Percentiles rank a stretch among this genome's conserved stretches.
Conservation (phyloP, 2,329 filamentous ascomycete genomes). For the Coleophoma crateriformis region DNA sequence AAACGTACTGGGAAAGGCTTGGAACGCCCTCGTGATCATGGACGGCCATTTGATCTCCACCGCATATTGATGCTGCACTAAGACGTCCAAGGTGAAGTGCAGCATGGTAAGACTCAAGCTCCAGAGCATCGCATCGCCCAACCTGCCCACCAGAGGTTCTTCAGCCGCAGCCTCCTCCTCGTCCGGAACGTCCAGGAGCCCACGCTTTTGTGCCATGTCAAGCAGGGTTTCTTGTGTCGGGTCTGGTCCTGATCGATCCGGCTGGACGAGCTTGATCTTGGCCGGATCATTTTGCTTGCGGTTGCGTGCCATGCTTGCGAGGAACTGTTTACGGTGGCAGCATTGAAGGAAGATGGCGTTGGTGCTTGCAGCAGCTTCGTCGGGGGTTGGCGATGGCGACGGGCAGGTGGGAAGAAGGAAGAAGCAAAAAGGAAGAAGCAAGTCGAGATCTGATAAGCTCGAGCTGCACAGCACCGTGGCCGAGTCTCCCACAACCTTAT, state of each 20-base stretch:
- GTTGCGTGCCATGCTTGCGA: constrained; percentile 37
- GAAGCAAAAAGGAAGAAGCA: too few relatives aligned
- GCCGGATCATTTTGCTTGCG: constrained; percentile 35
- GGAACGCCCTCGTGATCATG: constrained; percentile 45
- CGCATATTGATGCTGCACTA: constrained; percentile 77
- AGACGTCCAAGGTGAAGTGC: constrained; percentile 72
- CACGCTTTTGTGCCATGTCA: constrained; percentile 59
- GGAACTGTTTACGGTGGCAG: not conserved
- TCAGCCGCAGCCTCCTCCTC: constrained; percentile 21
- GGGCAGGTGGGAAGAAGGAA: too few relatives aligned
- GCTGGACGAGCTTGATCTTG: constrained; percentile 60
- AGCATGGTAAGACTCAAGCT: constrained; percentile 60
- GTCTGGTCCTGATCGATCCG: constrained; percentile 57
- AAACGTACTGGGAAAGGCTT: constrained; percentile 46
- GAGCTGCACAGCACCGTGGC: too few relatives aligned
- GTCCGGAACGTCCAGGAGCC: constrained; percentile 15
- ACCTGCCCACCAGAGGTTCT: constrained; percentile 21
- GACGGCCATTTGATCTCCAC: constrained; percentile 53
- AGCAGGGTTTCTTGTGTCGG: constrained; percentile 62
- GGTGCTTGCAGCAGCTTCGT: not conserved
- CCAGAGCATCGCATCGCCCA: constrained; percentile 49
- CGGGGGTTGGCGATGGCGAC: not conserved
- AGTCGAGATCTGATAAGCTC: too few relatives aligned
- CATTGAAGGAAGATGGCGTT: too few relatives aligned
- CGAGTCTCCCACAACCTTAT: too few relatives aligned